These are phyloP conservation scores for Populus tremula DNA, from an alignment of 345 rosid genomes.

Conservation along the genomic window DNA sequence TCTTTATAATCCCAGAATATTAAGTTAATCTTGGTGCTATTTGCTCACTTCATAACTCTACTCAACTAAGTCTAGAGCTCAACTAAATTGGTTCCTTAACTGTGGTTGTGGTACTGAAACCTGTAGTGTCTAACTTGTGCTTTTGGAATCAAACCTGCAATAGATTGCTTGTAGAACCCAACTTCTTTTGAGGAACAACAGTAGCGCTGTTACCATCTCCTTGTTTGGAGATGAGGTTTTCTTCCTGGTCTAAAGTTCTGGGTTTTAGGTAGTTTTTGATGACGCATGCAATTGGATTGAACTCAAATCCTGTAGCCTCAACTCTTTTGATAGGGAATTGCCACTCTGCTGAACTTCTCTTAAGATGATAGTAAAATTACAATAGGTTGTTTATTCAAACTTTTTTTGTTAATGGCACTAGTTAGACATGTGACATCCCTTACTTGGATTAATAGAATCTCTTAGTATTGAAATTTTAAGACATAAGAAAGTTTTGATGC, in stretches of 20 bases:
- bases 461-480: background rate
- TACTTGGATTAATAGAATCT: background rate
- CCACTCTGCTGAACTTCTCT: background rate
- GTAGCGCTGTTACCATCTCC: background rate
- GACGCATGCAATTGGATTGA: background rate
- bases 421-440: background rate
- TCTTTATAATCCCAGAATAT: background rate
- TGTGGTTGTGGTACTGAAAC: background rate
- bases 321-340: background rate
- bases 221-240: background rate
- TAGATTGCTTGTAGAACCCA: background rate
- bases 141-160: background rate
- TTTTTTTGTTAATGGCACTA: background rate
- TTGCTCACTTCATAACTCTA: background rate
- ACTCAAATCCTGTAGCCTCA: background rate
- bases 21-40: background rate
- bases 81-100: background rate
- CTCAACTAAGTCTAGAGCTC: background rate
- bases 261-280: background rate
- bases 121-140: background rate
- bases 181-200: background rate
- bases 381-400: background rate
- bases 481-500: background rate
- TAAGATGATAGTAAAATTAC: background rate
- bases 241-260: background rate